Evolutionary conservation across 306 rosid genomes (phyloP), one percentile per base, ranked within the genome.

Genomic region (Amphicarpaea edgeworthii): DNA sequence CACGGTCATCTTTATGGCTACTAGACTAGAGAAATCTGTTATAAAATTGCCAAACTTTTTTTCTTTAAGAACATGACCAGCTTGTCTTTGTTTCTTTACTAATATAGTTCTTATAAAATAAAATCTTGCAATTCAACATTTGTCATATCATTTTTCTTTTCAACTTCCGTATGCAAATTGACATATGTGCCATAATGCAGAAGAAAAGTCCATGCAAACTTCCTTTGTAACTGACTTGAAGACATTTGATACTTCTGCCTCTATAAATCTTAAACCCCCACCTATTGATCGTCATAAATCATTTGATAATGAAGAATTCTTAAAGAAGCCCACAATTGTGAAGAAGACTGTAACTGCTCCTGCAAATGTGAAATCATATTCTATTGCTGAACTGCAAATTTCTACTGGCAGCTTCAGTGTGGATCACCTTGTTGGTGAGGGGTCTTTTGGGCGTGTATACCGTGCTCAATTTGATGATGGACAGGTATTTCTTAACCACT

Each of bases 401-500:
- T 92, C 98, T 70, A 96, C 98, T 57, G 96, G 89, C 34, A 96
- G 98, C 90, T 96, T 96, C 86, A 90, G 83, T 58, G 74, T 84
- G 74, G 99, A 96, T 51, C 89, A 90, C 72, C 98, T 92, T 70
- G 86, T 96, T 67, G 98, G 93, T 26, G 99, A 92, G 79, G 99
- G 97, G 49, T 90, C 96, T 70, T 87, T 90, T 75, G 99, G 99
- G 68, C 97, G 98, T 1, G 97, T 96, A 68, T 96, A 90, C 83
- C 90, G 87, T 43, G 98, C 93, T 87, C 93, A 87, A 80, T 89
- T 92, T 64, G 84, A 88, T 75, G 93, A 90, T 75, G 97, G 98
- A 58, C 82, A 90, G 98, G 99, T 92, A 83, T 73, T 65, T 60
- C 79, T 40, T 61, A 59, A 54, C 12, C 62, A 42, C 60, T 66